These are phyloP conservation scores for Magnaporthiopsis incrustans DNA, from an alignment of 2,329 filamentous ascomycete species.

Conservation along the genomic window DNA sequence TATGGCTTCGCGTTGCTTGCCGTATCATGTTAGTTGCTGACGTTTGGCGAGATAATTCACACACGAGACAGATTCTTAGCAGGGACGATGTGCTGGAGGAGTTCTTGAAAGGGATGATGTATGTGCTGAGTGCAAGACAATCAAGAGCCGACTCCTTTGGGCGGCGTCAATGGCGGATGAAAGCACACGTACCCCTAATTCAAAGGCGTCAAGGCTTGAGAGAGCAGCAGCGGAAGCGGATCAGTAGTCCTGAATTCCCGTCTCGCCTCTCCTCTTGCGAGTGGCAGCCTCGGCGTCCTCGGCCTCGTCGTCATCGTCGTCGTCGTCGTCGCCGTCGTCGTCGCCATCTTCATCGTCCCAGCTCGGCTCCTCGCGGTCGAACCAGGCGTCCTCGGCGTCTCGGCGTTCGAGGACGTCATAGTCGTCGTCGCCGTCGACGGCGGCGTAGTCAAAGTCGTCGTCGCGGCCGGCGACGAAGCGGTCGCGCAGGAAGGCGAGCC, in stretches of 20 bases:
- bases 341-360: constrained; percentile 39
- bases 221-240: too few species aligned
- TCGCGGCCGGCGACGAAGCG: constrained; percentile 71
- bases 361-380: constrained; percentile 68
- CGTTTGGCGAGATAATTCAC: too few species aligned
- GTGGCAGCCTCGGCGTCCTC: constrained; percentile 9
- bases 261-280: constrained; percentile 44
- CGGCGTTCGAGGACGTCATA: constrained; percentile 55
- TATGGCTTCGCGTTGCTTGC: too few species aligned
- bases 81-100: too few species aligned
- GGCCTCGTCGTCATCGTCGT: constrained; percentile 15
- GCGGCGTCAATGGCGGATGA: too few species aligned
- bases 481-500: constrained; percentile 63
- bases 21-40: too few species aligned
- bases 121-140: too few species aligned
- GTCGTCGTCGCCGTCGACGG: constrained; percentile 64
- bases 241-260: constrained; percentile 66
- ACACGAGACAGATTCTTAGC: too few species aligned
- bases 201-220: too few species aligned
- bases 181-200: too few species aligned
- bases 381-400: constrained; percentile 68
- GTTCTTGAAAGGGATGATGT: too few species aligned
- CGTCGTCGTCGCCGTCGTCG: constrained; percentile 19
- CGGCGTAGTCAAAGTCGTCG: constrained; percentile 67
- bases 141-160: too few species aligned